Evolutionary conservation across 139 green algal genomes (phyloP), one percentile per base, ranked within the genome.

Genomic region (Picochlorum sp.): DNA sequence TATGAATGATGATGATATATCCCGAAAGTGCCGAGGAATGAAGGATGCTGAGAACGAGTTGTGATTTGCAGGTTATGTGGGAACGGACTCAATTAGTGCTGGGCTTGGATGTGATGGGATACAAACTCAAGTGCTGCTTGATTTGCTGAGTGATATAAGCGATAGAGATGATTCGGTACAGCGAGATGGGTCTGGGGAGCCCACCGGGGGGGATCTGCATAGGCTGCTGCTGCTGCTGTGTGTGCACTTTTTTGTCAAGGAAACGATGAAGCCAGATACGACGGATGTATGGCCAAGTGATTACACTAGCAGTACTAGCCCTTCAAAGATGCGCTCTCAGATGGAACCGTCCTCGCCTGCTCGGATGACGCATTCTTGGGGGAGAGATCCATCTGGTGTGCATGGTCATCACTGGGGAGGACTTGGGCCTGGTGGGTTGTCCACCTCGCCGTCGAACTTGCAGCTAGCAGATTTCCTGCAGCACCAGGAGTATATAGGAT

Each of bases 181-280:
- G 36, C 12, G 18, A 24, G 22, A 16, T 25, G 9, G 18, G 8
- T 22, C 29, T 14, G 32, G 35, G 26, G 29, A 26, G 30, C 5
- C 50, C 31, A 37, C 56, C 6, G 51, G 29, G 3, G 68, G 83
- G 2, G 69, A 77, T 35, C 40, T 79, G 13, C 67, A 86, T 69
- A 72, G 80, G 35, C 71, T 93, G 14, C 69, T 70, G 1, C 59
- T 93, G 9, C 84, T 84, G 57, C 69, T 93, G 5, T 69, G 86
- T 33, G 74, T 58, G 7, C 80, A 90, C 65, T 65, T 84, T 25
- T 90, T 87, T 25, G 20, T 47, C 8, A 47, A n/a, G 39, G 79
- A 89, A 26, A 60, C 72, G 1, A 73, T 80, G 25, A 69, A 77
- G 7, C 63, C 76, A 5, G 85, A 89, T 14, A 74, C 67, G 5